phyloP scores from a whole-genome alignment of 352 stramenopile genomes.

The Phytophthora parvispora region DNA sequence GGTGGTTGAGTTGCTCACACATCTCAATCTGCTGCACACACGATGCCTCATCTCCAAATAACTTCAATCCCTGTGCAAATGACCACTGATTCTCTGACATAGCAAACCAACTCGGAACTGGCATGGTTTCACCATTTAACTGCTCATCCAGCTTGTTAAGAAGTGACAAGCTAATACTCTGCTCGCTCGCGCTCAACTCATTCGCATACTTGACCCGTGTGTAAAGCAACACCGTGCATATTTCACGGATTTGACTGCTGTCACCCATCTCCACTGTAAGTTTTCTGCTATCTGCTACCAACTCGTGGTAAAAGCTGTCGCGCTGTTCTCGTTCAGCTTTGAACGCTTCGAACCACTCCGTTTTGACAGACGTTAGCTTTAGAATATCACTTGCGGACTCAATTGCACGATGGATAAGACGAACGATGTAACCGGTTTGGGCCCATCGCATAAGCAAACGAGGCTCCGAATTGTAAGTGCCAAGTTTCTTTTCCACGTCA shows the following conservation, averaged over 20 bases:
- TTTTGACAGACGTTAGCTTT: background rate
- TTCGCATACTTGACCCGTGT: background rate
- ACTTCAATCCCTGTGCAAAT: background rate
- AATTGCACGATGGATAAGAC: background rate
- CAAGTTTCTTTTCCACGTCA: background rate
- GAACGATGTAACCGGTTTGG: background rate
- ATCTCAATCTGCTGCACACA: background rate
- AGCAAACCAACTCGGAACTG: constrained; percentile 1
- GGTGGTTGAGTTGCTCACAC: background rate
- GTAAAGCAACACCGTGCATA: background rate
- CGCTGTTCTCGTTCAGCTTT: background rate
- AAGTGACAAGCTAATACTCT: background rate
- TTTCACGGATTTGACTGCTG: background rate
- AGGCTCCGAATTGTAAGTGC: background rate
- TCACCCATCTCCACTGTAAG: background rate
- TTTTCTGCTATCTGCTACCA: background rate
- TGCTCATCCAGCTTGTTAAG: background rate
- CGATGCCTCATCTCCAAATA: background rate
- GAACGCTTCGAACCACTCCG: background rate
- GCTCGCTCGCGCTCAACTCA: background rate
- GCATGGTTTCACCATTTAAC: background rate
- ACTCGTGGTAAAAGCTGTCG: background rate
- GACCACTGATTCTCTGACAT: background rate
- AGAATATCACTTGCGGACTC: background rate
- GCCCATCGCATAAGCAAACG: background rate